Evolutionary conservation across 1,284 basidiomycete genomes (phyloP).

Genomic region (Ustilago vetiveriae): DNA sequence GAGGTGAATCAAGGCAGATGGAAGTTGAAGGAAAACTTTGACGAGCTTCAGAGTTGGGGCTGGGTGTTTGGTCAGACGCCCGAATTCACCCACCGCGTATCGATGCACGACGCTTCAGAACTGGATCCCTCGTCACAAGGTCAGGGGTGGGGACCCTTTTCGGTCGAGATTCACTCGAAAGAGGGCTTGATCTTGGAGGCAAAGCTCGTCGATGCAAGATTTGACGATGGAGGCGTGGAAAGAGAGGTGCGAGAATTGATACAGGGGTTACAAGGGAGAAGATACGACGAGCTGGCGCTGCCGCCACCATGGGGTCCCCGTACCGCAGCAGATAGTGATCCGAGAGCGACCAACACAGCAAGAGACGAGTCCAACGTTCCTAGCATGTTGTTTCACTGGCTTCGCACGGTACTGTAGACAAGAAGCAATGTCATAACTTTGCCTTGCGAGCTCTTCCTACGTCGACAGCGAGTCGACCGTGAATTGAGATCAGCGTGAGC

Average conservation of each 20-base stretch:
- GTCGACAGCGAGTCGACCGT: too few species aligned
- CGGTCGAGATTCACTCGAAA: conserved; percentile 41
- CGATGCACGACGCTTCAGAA: conserved; percentile 13
- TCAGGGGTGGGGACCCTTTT: conserved; percentile 22
- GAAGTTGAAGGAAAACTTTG: conserved; percentile 38
- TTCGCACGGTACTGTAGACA: conserved; percentile 27
- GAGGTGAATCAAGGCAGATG: conserved; percentile 19
- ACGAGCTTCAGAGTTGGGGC: conserved; percentile 78
- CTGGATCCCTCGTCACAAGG: conserved; percentile 1
- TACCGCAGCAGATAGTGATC: too few species aligned
- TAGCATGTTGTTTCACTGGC: conserved; percentile 16
- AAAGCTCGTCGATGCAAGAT: conserved; percentile 21
- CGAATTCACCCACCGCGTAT: conserved; percentile 75
- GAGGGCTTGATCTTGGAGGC: conserved; percentile 46
- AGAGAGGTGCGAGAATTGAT: conserved; percentile 13
- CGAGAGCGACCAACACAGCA: background rate
- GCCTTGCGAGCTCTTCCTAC: too few species aligned
- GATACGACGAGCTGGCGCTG: conserved; percentile 48
- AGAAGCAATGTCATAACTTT: background rate
- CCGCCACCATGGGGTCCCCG: conserved; percentile 39
- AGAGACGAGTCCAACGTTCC: background rate
- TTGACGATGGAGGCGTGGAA: conserved; percentile 16
- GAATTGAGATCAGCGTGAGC: too few species aligned
- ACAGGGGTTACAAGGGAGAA: conserved; percentile 19
- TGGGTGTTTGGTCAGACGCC: conserved; percentile 96